Evolutionary conservation across 2,329 filamentous ascomycete genomes (phyloP), one percentile per base, ranked within the genome.

Genomic region (Passalora sequoiae): DNA sequence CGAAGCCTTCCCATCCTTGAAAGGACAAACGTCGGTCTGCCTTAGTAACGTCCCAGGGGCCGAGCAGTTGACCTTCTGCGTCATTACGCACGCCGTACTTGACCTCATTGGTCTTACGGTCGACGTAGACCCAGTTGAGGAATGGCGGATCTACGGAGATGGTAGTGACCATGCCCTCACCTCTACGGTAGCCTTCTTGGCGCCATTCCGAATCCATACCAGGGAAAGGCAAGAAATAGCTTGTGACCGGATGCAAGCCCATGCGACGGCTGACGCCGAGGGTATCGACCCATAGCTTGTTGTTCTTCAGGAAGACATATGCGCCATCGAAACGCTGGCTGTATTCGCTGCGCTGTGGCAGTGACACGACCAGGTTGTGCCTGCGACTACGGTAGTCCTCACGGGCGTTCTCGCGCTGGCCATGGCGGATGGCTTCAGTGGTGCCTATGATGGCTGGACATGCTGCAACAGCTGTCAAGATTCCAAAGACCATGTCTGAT

Each of bases 11-110:
- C 66, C 71, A 74, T 1, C 70, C 74, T 32, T 80, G 73, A 7
- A 80, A 69, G 12, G 65, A 75, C 24, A 81, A 53, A n/a, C 67
- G 66, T 4, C 68, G 65, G 51, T 84, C 79, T 60, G 56, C 82
- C 76, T 51, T 83, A 74, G 75, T 86, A 79, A 86, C 92, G 57
- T 87, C 83, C 84, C 85, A 94, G 3, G 84, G 83, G 12, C 86
- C 88, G 41, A 89, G 77, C 44, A 82, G 69, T 63, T 94, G 83
- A 12, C 71, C 47, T 84, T 81, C 44, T 77, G 81, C 33, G 82
- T 80, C 28, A 80, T 80, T 19, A 75, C 59, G 43, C 2, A 57
- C 39, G 9, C 60, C 79, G 59, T 83, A 81, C 52, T 74, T 77
- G n/a, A 84, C 55, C 58, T 81, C 76, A 38, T 77, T 68, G 1